Evolutionary conservation across 148 eudicot species (phyloP), one percentile per base, ranked within the genome.

Genomic region (Arbutus unedo): DNA sequence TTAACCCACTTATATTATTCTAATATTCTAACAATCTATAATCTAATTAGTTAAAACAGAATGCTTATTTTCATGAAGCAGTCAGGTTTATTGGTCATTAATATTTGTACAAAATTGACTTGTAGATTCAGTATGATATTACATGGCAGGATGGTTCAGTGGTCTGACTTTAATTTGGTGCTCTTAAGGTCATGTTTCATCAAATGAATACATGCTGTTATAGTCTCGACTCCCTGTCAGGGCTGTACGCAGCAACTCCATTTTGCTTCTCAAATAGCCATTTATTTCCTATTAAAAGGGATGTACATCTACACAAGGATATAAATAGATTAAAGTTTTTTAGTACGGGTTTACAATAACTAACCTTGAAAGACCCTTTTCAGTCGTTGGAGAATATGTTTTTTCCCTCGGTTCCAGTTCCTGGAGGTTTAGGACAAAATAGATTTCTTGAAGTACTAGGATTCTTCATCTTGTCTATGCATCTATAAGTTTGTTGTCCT

Each of bases 321-420:
- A 49, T 21, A n/a, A 2, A 79, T 64, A 19, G 31, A 23, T 15
- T 15, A 15, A 79, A 78, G 51, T 60, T 43, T 57, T 15, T 82
- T 44, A 50, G 41, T 44, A 53, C 31, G 60, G 43, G 3, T 38
- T 25, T 19, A 50, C 41, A 62, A 44, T 56, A 21, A 75, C 21
- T 41, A 44, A 68, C 31, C 68, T 9, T 21, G 50, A 76, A 25
- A 51, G 43, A 25, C 51, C 56, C 43, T 15, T 68, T 10, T 71
- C 62, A 25, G 25, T n/a, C n/a, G n/a, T 83, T 23, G 56, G 6
- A 79, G 13, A 68, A 6, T 79, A 49, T 48, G 21, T 78, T 6
- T 59, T 79, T 73, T 79, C 62, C 53, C 53, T 79, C 53, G 59
- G 16, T 55, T 74, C 38, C 41, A 73, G 16, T 55, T 74, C 49